Conservation (phyloP, 352 stramenopile genomes). For the Globisporangium uncinulatum region DNA sequence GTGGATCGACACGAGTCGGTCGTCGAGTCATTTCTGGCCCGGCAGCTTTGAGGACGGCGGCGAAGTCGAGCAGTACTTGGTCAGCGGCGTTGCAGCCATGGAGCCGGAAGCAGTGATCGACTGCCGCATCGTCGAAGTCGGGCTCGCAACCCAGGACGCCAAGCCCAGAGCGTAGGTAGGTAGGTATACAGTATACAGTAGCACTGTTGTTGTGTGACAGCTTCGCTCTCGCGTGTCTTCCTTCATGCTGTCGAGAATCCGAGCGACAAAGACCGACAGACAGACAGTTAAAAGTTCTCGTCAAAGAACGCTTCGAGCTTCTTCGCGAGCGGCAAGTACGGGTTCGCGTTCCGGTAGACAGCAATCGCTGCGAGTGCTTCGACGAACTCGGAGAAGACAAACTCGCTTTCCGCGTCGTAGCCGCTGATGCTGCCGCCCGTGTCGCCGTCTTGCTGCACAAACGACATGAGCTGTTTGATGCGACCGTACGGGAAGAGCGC, state of each 20-base stretch:
- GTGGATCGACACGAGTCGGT: constrained; percentile 65
- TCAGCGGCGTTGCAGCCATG: constrained; percentile 27
- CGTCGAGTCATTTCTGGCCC: constrained; percentile 77
- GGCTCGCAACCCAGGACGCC: constrained; percentile 35
- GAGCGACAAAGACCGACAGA: too few relatives aligned
- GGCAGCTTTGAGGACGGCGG: constrained; percentile 78
- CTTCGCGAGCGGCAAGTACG: constrained; percentile 67
- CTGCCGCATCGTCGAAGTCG: constrained; percentile 80
- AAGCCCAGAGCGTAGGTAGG: constrained; percentile 7
- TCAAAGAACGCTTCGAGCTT: constrained; percentile 76
- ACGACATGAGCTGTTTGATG: constrained; percentile 75
- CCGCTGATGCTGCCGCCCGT: constrained; percentile 34
- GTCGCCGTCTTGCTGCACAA: constrained; percentile 74
- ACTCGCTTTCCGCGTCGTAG: constrained; percentile 61
- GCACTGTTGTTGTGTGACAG: background rate
- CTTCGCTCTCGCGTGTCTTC: too few relatives aligned
- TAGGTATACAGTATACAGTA: background rate
- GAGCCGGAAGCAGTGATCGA: constrained; percentile 65
- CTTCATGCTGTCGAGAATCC: too few relatives aligned
- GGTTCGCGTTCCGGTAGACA: constrained; percentile 73
- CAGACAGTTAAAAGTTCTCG: constrained; percentile 48
- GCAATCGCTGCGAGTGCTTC: constrained; percentile 67
- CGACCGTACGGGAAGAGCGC: constrained; percentile 62
- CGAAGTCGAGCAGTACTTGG: constrained; percentile 61
- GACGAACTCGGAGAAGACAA: constrained; percentile 78